Evolutionary conservation across 371 early-diverging fungal species (phyloP), one percentile per base, ranked within the genome.

Genomic region (Mucor circinelloides): DNA sequence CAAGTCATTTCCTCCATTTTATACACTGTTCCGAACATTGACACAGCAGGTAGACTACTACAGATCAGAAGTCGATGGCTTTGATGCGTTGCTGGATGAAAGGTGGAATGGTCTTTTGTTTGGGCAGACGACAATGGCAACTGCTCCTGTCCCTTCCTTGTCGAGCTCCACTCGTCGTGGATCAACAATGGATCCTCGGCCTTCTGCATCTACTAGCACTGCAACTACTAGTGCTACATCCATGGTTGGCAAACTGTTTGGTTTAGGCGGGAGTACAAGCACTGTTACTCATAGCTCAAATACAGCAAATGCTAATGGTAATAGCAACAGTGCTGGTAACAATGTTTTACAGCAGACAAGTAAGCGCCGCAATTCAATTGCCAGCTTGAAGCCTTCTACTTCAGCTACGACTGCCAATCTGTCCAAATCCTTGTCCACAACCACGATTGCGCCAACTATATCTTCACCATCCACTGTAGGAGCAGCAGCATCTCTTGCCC

Each of bases 41-140:
- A 88, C 89, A 1, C 85, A 90, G 56, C 89, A 90, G 64, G 81
- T 90, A 25, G 88, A 85, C 55, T 88, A 81, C 54, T 90, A 90
- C 70, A 85, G 90, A 5, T 86, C 88, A 4, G 87, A 87, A 30
- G 76, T 88, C 10, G 81, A 82, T 27, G 70, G 64, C 0, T 90
- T 90, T 76, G 87, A 87, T 57, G 65, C 73, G 23, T 72, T 81
- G 31, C 70, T 90, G 32, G 77, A 87, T 28, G 86, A 90, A 42
- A 80, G 89, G 19, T 77, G 90, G 40, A 69, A 81, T 25, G 76
- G 75, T 1, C 71, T 90, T 34, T 70, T 89, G 28, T 56, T 67
- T 28, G 81, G 80, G 1, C 75, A 79, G 13, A 12, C 59, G 0
- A 50, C 60, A 2, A 28, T n/a, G 9, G 19, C 32, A 15, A 19